These are phyloP conservation scores for Lumnitzera littorea DNA, from an alignment of 345 rosid species.

Conservation along the genomic window DNA sequence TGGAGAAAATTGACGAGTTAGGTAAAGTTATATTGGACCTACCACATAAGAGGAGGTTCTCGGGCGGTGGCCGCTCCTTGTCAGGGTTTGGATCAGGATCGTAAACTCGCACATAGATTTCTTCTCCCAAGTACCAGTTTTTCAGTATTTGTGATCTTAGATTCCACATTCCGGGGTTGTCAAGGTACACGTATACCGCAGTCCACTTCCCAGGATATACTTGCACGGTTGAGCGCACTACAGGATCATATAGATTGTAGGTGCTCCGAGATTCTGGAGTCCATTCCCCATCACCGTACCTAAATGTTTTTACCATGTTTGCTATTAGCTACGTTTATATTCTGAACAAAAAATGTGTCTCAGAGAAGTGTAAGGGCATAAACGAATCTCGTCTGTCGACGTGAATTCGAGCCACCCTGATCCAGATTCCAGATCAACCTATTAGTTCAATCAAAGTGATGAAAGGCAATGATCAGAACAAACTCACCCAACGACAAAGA, in stretches of 20 bases:
- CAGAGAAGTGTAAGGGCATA: too few relatives aligned
- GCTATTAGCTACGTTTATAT: not conserved
- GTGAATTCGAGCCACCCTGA: too few relatives aligned
- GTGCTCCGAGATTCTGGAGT: conserved; percentile 20
- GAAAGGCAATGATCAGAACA: too few relatives aligned
- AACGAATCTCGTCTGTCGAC: too few relatives aligned
- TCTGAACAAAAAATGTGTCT: too few relatives aligned
- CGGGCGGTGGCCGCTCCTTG: conserved; percentile 52
- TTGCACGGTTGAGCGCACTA: conserved; percentile 58
- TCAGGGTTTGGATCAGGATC: conserved; percentile 60
- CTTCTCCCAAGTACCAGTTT: conserved; percentile 71
- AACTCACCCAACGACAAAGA: conserved; percentile 43
- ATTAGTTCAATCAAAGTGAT: too few relatives aligned
- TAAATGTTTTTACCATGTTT: not conserved
- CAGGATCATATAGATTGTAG: conserved; percentile 54
- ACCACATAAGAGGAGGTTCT: conserved; percentile 59
- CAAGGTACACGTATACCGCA: conserved; percentile 53
- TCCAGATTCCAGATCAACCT: too few relatives aligned
- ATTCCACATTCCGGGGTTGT: conserved; percentile 97
- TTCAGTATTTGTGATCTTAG: conserved; percentile 64
- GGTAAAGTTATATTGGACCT: not conserved
- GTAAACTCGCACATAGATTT: conserved; percentile 57
- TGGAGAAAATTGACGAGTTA: not conserved
- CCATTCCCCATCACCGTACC: conserved; percentile 61
- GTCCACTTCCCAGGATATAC: conserved; percentile 66